phyloP scores from a whole-genome alignment of 805 yeast genomes.

The Suhomyces xylopsoci region DNA sequence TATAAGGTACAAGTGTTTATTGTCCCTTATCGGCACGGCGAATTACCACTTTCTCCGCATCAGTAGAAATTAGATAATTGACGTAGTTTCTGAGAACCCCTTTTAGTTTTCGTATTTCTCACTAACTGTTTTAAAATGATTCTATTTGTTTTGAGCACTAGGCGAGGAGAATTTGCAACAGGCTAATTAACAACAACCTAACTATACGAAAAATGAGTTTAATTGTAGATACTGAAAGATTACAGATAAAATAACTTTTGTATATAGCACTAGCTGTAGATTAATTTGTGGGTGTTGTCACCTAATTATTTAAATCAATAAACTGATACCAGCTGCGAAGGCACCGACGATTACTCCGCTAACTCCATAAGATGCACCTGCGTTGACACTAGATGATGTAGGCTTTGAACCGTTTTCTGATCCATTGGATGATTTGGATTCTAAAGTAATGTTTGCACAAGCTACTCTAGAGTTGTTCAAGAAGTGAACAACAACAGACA shows the following conservation, averaged over 20 bases:
- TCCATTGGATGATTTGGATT: constrained; percentile 3
- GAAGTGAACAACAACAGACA: constrained; percentile 37
- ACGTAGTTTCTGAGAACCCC: too few species aligned
- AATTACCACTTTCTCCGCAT: too few species aligned
- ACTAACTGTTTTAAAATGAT: not conserved
- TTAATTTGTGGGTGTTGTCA: not conserved
- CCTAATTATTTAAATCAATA: constrained; percentile 7
- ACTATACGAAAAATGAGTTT: too few species aligned
- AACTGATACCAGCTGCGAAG: constrained; percentile 11
- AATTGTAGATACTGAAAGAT: not conserved
- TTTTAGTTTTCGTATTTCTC: not conserved
- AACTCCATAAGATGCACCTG: constrained; percentile 4
- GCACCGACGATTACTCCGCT: constrained; percentile 10
- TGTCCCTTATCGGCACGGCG: not conserved
- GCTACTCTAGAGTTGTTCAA: constrained; percentile 31
- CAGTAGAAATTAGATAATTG: not conserved
- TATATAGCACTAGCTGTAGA: not conserved
- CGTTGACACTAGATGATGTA: constrained; percentile 4
- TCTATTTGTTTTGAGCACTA: not conserved
- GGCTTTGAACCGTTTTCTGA: constrained; percentile 3
- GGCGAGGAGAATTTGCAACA: not conserved
- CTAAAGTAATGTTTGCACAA: constrained; percentile 37
- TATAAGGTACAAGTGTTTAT: not conserved
- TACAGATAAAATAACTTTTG: not conserved
- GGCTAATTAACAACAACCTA: too few species aligned